A percentile compares a stretch with the other conserved stretches of the same genome.
Evolutionary conservation across 805 yeast species (phyloP).

Genomic region (Tetrapisispora arboricola): DNA sequence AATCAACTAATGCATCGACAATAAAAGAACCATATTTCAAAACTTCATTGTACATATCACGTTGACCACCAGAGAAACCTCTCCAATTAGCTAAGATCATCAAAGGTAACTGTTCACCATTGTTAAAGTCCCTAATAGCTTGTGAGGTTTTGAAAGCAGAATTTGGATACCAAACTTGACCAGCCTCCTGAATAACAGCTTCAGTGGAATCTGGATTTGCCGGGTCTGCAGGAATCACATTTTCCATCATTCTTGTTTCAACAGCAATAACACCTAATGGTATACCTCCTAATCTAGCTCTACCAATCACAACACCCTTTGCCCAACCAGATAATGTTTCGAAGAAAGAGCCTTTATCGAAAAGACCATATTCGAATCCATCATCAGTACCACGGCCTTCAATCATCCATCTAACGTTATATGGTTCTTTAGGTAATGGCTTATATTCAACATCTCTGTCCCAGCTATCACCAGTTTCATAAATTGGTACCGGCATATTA

Average conservation of each 20-base stretch:
- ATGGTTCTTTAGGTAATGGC: conserved; percentile 63
- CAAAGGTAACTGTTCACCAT: conserved; percentile 95
- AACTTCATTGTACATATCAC: conserved; percentile 98
- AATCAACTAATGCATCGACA: conserved; percentile 93
- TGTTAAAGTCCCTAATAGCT: conserved; percentile 93
- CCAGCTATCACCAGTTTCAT: conserved; percentile 79
- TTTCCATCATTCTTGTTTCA: conserved; percentile 84
- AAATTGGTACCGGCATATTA: conserved; percentile 80
- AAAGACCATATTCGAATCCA: conserved; percentile 74
- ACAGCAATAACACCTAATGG: conserved; percentile 98
- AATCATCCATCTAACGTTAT: conserved; percentile 92
- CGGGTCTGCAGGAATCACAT: conserved; percentile 93
- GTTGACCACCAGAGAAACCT: conserved; percentile 99
- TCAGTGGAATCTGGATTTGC: conserved; percentile 96
- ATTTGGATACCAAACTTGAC: conserved; percentile 99
- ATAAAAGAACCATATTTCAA: conserved; percentile 93
- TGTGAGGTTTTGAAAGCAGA: conserved; percentile 99
- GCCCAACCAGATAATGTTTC: conserved; percentile 99
- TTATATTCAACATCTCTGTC: conserved; percentile 80
- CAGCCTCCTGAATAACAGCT: conserved; percentile 82
- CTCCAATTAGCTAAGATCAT: conserved; percentile 99
- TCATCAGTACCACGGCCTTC: conserved; percentile 71
- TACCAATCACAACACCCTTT: conserved; percentile 94
- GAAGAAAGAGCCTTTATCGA: conserved; percentile 87
- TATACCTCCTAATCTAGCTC: conserved; percentile 98